Base-by-base conservation (phyloP, 1,284 basidiomycete genomes). In the Heterobasidion annosum region DNA sequence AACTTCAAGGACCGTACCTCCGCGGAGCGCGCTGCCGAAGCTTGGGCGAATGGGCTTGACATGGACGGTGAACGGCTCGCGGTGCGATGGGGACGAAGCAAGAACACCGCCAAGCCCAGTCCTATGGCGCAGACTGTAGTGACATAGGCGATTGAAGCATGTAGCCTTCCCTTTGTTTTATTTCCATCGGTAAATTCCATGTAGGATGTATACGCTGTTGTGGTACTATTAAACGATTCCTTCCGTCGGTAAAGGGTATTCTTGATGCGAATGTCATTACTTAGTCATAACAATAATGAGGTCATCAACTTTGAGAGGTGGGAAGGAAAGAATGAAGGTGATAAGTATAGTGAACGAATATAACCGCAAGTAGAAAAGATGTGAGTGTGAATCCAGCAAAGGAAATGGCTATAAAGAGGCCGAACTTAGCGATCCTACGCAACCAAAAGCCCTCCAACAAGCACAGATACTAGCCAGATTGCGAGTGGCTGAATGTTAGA, bases 21-120 rank as follows among this genome's bases (percentile, higher is more conserved):
- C 15, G 95, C 97, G 12, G 97, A 99, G 68, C 71, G 74, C 8
- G 93, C 91, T 0, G 95, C 95, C 0, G 80, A 88, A 60, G 85
- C 88, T 8, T 91, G 95, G 81, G 81, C 91, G 13, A 83, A 86
- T 57, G 95, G 94, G 3, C 76, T 99, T 19, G 90, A 94, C 62
- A 75, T 98, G 43, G 85, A 89, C 34, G 89, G 84, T 1, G 83
- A 88, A 63, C 77, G 78, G 53, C 81, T 90, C 8, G 75, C 80
- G 49, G 79, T 98, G 9, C 91, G 88, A 58, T 99, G 96, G 96
- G 97, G 93, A 16, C 76, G 86, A 55, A 85, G 85, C 65, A 83
- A 79, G 55, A 25, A 25, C 25, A 54, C 45, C 18, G n/a, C 45
- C 65, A 83, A 79, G 15, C 12, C 13, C 35, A 37, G 34, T 16